These are phyloP conservation scores for Microsporum audouinii DNA, from an alignment of 2,329 filamentous ascomycete genomes.

Conservation along the genomic window DNA sequence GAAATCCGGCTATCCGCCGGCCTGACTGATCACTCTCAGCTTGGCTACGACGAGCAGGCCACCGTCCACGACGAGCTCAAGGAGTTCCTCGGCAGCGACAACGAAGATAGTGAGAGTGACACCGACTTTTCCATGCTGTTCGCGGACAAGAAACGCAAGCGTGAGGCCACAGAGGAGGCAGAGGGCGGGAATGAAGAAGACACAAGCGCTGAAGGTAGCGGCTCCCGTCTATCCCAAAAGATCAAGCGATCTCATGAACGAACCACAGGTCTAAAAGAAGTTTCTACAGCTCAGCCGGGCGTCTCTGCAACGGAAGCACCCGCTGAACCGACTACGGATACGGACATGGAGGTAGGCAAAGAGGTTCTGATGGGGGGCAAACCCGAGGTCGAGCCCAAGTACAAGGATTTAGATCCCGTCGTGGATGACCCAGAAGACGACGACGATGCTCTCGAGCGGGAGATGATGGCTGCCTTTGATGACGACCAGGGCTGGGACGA, in stretches of 20 bases:
- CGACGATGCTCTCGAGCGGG: constrained; percentile 39
- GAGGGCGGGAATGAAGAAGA: constrained; percentile 25
- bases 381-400: constrained; percentile 7
- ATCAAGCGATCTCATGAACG: constrained; percentile 34
- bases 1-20: constrained; percentile 42
- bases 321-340: constrained; percentile 48
- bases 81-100: constrained; percentile 49
- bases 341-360: constrained; percentile 37
- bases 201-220: constrained; percentile 25
- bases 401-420: not conserved
- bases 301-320: constrained; percentile 6
- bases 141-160: constrained; percentile 29
- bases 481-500: constrained; percentile 34
- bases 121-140: constrained; percentile 20
- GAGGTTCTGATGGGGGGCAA: constrained; percentile 16
- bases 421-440: constrained; percentile 21
- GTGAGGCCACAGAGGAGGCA: constrained; percentile 20
- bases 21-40: constrained; percentile 38
- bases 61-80: constrained; percentile 60
- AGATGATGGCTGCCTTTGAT: constrained; percentile 48
- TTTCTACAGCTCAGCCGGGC: constrained; percentile 21
- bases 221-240: constrained; percentile 28
- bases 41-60: constrained; percentile 49
- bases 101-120: constrained; percentile 29
- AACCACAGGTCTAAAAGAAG: constrained; percentile 29